Conservation (phyloP, 768 basidiomycete species). For the Leccinum fibrillosum region DNA sequence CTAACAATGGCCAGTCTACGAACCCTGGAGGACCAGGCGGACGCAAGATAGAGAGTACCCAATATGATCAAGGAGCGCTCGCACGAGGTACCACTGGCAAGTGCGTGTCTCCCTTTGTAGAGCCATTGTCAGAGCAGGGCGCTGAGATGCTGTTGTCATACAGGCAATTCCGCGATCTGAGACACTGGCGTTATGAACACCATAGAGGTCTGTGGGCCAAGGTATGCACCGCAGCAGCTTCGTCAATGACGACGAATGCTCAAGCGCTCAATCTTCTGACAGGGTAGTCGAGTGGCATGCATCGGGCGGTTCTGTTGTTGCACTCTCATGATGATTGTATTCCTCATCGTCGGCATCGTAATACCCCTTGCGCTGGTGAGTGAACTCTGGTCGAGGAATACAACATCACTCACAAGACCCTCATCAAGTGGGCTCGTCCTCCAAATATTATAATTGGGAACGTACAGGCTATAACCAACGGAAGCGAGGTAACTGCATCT, state of each 20-base stretch:
- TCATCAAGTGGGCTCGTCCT: slow-evolving; percentile 68
- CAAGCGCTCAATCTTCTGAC: background rate
- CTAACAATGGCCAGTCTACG: slow-evolving; percentile 17
- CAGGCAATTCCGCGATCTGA: slow-evolving; percentile 34
- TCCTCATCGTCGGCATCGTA: slow-evolving; percentile 63
- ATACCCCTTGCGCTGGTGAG: slow-evolving; percentile 67
- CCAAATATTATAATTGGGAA: slow-evolving; percentile 61
- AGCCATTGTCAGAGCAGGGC: background rate
- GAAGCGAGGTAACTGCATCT: slow-evolving; percentile 43
- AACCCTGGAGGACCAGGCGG: slow-evolving; percentile 15
- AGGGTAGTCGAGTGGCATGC: slow-evolving; percentile 63
- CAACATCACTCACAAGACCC: background rate
- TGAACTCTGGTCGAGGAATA: background rate
- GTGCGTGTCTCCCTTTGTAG: slow-evolving; percentile 23
- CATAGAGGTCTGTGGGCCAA: slow-evolving; percentile 69
- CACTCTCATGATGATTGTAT: slow-evolving; percentile 60
- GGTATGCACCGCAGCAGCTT: slow-evolving; percentile 32
- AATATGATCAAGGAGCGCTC: slow-evolving; percentile 44
- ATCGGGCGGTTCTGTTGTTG: slow-evolving; percentile 74
- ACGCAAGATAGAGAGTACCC: slow-evolving; percentile 33
- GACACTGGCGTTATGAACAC: slow-evolving; percentile 52
- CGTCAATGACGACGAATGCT: background rate
- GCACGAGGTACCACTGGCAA: slow-evolving; percentile 30
- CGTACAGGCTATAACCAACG: slow-evolving; percentile 36
- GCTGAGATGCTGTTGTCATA: slow-evolving; percentile 6